Percentiles rank a stretch among this genome's conserved stretches.
Evolutionary conservation across 1,139 yeast species (phyloP).

Genomic region (Blastobotrys elegans): DNA sequence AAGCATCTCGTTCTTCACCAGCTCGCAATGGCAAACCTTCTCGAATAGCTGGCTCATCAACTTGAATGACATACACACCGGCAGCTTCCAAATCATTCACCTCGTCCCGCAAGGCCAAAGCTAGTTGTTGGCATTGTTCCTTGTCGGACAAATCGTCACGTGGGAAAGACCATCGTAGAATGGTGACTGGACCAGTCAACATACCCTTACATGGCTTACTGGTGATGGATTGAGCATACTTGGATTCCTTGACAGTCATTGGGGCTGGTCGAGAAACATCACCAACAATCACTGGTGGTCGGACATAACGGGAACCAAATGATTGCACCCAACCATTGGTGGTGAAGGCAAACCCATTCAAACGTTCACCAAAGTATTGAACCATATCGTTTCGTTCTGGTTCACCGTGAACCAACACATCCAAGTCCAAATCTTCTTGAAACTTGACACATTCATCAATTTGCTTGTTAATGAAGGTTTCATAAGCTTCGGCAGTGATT

Average conservation of each 20-base stretch:
- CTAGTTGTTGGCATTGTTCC: constrained; percentile 94
- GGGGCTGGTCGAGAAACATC: constrained; percentile 98
- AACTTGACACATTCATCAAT: constrained; percentile 92
- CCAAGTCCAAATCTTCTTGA: constrained; percentile 98
- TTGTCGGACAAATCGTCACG: constrained; percentile 95
- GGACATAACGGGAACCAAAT: constrained; percentile 98
- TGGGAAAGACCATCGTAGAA: constrained; percentile 99
- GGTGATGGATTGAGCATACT: constrained; percentile 96
- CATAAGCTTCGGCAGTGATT: constrained; percentile 90
- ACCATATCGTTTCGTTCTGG: constrained; percentile 99
- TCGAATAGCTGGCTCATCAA: constrained; percentile 99
- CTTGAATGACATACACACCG: constrained; percentile 96
- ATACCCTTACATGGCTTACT: constrained; percentile 98
- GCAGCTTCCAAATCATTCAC: constrained; percentile 97
- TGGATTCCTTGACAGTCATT: constrained; percentile 98
- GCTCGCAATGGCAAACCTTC: constrained; percentile 99
- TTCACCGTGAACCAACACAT: constrained; percentile 98
- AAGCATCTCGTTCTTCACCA: constrained; percentile 93
- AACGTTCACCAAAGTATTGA: constrained; percentile 98
- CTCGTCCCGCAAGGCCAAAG: constrained; percentile 97
- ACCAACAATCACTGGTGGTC: constrained; percentile 99
- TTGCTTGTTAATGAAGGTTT: constrained; percentile 93
- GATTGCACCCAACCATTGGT: constrained; percentile 99
- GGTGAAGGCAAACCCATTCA: constrained; percentile 97
- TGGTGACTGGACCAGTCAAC: constrained; percentile 99